Evolutionary conservation across 345 rosid species (phyloP), one percentile per base, ranked within the genome.

Genomic region (Citrus trifoliata): DNA sequence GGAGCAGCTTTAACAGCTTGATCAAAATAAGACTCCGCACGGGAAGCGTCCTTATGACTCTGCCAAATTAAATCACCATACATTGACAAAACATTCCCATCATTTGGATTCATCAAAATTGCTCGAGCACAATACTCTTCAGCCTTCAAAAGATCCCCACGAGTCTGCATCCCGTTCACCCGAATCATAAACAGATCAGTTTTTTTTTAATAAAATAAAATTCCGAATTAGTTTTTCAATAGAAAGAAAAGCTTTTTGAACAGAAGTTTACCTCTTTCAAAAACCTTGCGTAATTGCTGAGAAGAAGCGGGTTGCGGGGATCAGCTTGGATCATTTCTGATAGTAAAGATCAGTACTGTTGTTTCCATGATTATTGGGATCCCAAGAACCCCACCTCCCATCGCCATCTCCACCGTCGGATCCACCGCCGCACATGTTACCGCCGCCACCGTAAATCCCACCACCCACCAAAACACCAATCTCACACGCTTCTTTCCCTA

Each of bases 61-160:
- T 83, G 86, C 98, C 99, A 94, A 33, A 96, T 86, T 77, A 94
- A 81, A 75, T 93, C 98, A 1, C 88, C 99, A 60, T 89, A 94
- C 97, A 93, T 89, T 0, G 97, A 95, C 28, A 96, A 74, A 83
- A 85, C 85, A 84, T 89, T 85, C 22, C 95, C 97, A 74, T 96
- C 97, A 37, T 81, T 86, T 18, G 91, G 93, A 71, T 80, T 90
- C 60, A 68, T 84, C 71, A 93, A 65, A 72, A 96, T 89, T 22
- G 99, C 97, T 82, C 97, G 90, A 18, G 86, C 93, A 46, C 93
- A 96, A 74, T 90, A 96, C 80, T 93, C 93, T 81, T 96, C 98
- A 7, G 98, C 94, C 84, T 87, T 94, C 62, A 30, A 46, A 30
- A 83, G 79, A 83, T 96, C 94, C 63, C 83, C 86, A 8, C 88